phyloP scores from a whole-genome alignment of 2,329 filamentous ascomycete species.

The Penicillium psychrosexuale region DNA sequence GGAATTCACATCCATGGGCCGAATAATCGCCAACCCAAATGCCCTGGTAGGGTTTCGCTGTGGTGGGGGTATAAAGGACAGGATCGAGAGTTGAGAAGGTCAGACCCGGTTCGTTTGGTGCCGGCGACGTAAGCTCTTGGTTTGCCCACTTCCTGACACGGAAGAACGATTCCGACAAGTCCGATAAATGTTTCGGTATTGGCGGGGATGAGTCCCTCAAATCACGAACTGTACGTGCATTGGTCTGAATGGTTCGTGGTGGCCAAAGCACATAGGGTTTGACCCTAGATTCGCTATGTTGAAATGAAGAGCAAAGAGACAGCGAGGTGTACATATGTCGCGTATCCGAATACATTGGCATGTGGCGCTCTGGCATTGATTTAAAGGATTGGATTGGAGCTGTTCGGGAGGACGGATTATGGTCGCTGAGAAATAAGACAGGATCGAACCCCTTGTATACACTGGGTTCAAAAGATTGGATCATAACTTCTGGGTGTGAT shows the following conservation, averaged over 20 bases:
- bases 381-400: conserved; percentile 20
- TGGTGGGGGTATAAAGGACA: conserved; percentile 73
- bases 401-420: conserved; percentile 20
- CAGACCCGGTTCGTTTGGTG: conserved; percentile 48
- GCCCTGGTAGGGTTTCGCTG: conserved; percentile 76
- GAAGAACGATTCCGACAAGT: conserved; percentile 67
- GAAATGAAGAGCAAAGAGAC: conserved; percentile 55
- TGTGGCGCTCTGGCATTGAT: conserved; percentile 43
- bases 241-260: conserved; percentile 65
- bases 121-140: conserved; percentile 44
- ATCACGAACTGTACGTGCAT: conserved; percentile 54
- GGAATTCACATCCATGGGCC: conserved; percentile 82
- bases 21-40: conserved; percentile 93
- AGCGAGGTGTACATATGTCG: conserved; percentile 64
- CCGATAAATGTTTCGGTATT: conserved; percentile 48
- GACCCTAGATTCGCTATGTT: no score
- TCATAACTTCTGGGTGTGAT: conserved; percentile 61
- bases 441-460: conserved; percentile 71
- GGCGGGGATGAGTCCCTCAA: conserved; percentile 46
- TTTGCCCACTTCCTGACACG: conserved; percentile 74
- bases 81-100: conserved; percentile 73
- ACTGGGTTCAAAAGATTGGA: conserved; percentile 69
- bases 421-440: conserved; percentile 56
- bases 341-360: conserved; percentile 53
- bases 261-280: conserved; percentile 67